Conservation (phyloP, 1,139 yeast genomes). For the Sugiyamaella paludigena region DNA sequence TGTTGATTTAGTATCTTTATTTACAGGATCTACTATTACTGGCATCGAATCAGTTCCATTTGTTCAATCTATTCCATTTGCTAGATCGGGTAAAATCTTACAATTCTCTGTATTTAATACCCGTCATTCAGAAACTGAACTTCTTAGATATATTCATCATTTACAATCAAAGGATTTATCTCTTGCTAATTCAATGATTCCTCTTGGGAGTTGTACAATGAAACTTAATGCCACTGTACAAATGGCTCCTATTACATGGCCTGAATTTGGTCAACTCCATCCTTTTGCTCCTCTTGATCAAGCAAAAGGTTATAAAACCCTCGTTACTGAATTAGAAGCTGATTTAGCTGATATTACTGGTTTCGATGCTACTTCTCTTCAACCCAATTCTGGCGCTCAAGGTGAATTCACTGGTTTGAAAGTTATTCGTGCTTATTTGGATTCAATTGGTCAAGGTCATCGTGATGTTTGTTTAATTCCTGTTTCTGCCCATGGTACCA, state of each 20-base stretch:
- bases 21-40: constrained; percentile 27
- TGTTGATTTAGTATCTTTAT: constrained; percentile 53
- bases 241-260: constrained; percentile 93
- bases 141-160: constrained; percentile 84
- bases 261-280: constrained; percentile 82
- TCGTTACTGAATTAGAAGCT: constrained; percentile 71
- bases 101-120: constrained; percentile 76
- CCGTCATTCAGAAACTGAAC: constrained; percentile 91
- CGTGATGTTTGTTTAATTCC: constrained; percentile 93
- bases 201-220: constrained; percentile 98
- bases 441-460: constrained; percentile 64
- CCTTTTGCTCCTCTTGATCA: constrained; percentile 91
- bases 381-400: constrained; percentile 98
- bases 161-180: constrained; percentile 89
- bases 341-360: constrained; percentile 96
- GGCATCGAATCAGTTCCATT: constrained; percentile 9
- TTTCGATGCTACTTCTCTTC: constrained; percentile 82
- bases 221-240: constrained; percentile 92
- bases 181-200: constrained; percentile 93
- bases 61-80: constrained; percentile 37
- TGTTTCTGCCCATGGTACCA: constrained; percentile 96
- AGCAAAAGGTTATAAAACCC: constrained; percentile 76
- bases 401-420: constrained; percentile 96
- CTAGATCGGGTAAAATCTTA: constrained; percentile 63
- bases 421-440: constrained; percentile 76